Conservation (phyloP, 2,329 filamentous ascomycete species). For the Aspergillus quadrilineatus region DNA sequence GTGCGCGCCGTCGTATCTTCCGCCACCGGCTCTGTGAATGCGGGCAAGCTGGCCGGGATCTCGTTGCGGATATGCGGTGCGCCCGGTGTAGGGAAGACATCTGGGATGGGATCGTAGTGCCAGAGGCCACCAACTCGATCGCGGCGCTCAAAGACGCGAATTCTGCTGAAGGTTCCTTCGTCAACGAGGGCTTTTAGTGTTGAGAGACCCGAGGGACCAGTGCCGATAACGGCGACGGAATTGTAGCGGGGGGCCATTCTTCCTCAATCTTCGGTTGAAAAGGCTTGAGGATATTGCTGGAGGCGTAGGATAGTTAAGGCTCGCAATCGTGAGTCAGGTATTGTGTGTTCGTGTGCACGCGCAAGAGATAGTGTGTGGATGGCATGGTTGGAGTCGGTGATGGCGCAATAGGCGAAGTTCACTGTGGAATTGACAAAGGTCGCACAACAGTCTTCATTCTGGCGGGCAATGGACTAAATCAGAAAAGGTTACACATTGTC, state of each 20-base stretch:
- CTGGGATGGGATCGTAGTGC: slow-evolving; percentile 30
- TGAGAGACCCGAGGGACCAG: slow-evolving; percentile 7
- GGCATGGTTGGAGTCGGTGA: neutral
- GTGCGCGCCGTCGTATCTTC: slow-evolving; percentile 27
- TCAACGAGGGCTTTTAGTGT: slow-evolving; percentile 27
- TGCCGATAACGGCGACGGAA: slow-evolving; percentile 12
- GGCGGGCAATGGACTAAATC: too few relatives aligned
- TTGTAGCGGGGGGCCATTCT: slow-evolving; percentile 6
- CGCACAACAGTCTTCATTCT: too few relatives aligned
- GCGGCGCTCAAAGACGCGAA: slow-evolving; percentile 35
- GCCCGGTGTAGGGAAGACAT: slow-evolving; percentile 21
- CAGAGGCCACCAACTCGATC: slow-evolving; percentile 33
- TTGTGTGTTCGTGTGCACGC: too few relatives aligned
- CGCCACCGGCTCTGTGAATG: slow-evolving; percentile 15
- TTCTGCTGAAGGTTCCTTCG: slow-evolving; percentile 32
- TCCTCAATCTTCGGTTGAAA: neutral
- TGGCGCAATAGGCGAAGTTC: slow-evolving; percentile 4
- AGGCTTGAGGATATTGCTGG: too few relatives aligned
- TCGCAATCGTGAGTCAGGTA: too few relatives aligned
- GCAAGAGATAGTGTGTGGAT: neutral
- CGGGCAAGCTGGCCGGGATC: slow-evolving; percentile 21
- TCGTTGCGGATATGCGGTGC: neutral
- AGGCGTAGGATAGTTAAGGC: too few relatives aligned
- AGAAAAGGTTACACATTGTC: neutral
- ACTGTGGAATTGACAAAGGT: neutral